These are phyloP conservation scores for Hyaloscypha bicolor DNA, from an alignment of 495 filamentous ascomycete species.

Conservation along the genomic window DNA sequence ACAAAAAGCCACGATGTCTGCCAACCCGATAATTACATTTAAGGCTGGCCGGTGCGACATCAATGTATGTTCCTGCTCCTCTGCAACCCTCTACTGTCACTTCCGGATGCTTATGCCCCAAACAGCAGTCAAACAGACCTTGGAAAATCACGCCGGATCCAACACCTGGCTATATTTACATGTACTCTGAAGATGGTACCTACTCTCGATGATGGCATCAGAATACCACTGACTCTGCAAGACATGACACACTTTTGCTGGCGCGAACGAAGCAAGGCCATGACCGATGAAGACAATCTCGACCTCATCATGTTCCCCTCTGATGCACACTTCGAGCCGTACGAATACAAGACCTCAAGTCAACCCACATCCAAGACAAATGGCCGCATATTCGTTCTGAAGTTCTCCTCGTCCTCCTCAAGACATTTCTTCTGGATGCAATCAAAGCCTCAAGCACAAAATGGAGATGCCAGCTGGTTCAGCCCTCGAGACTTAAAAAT, in stretches of 20 bases:
- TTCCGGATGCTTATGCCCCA: slow-evolving; percentile 40
- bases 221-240: slow-evolving; percentile 34
- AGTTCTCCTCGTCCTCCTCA: slow-evolving; percentile 91
- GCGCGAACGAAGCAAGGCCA: slow-evolving; percentile 62
- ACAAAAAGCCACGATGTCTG: slow-evolving; percentile 61
- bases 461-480: slow-evolving; percentile 74
- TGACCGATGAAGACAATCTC: slow-evolving; percentile 66
- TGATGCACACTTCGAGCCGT: slow-evolving; percentile 83
- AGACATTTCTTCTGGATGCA: slow-evolving; percentile 97
- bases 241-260: slow-evolving; percentile 96
- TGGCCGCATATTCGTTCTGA: slow-evolving; percentile 89
- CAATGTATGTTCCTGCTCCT: slow-evolving; percentile 55
- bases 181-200: slow-evolving; percentile 88
- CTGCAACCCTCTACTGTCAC: not conserved
- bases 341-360: slow-evolving; percentile 55
- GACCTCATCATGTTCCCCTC: slow-evolving; percentile 90
- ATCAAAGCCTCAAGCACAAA: slow-evolving; percentile 75
- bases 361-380: slow-evolving; percentile 66
- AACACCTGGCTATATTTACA: slow-evolving; percentile 86
- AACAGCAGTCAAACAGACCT: slow-evolving; percentile 62
- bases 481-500: slow-evolving; percentile 79
- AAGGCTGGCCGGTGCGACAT: slow-evolving; percentile 92
- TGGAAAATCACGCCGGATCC: slow-evolving; percentile 67
- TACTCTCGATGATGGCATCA: slow-evolving; percentile 11
- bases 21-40: slow-evolving; percentile 88